These are phyloP conservation scores for Pseudogymnoascus sp. DNA, from an alignment of 2,329 filamentous ascomycete genomes.

Conservation along the genomic window DNA sequence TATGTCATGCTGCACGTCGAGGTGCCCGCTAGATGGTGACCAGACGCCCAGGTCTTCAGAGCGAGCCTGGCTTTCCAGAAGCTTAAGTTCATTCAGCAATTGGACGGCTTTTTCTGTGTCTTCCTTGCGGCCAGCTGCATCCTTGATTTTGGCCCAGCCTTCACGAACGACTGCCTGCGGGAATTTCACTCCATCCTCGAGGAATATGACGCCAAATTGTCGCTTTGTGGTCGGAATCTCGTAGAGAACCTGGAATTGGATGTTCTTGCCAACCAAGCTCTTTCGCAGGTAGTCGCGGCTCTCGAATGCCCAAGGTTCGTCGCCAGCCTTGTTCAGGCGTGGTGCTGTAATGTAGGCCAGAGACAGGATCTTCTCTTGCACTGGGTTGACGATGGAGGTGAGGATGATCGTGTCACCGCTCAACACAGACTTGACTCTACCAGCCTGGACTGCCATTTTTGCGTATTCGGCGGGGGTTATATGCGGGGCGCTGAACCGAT, in stretches of 20 bases:
- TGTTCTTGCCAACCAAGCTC: constrained; percentile 74
- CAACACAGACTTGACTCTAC: constrained; percentile 85
- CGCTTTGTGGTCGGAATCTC: constrained; percentile 76
- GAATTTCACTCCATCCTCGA: constrained; percentile 68
- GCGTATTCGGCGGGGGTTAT: constrained; percentile 26
- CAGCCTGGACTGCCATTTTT: constrained; percentile 36
- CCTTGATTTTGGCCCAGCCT: constrained; percentile 87
- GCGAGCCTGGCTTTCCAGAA: constrained; percentile 70
- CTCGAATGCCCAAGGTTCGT: constrained; percentile 88
- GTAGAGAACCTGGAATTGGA: constrained; percentile 82
- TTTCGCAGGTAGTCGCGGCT: constrained; percentile 89
- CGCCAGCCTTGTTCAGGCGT: constrained; percentile 77
- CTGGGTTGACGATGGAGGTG: constrained; percentile 65
- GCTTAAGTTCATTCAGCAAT: constrained; percentile 70
- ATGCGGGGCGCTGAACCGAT: constrained; percentile 31
- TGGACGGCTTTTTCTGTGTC: constrained; percentile 68
- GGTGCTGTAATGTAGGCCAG: constrained; percentile 90
- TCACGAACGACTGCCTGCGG: constrained; percentile 80
- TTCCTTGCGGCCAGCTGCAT: constrained; percentile 88
- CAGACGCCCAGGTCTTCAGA: constrained; percentile 76
- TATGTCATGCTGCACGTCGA: constrained; percentile 76
- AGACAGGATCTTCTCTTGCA: constrained; percentile 78
- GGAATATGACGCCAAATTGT: constrained; percentile 76
- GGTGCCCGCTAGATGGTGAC: constrained; percentile 54
- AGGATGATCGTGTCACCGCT: constrained; percentile 90